Evolutionary conservation across 345 rosid species (phyloP), one percentile per base, ranked within the genome.

Genomic region (Populus ilicifolia): DNA sequence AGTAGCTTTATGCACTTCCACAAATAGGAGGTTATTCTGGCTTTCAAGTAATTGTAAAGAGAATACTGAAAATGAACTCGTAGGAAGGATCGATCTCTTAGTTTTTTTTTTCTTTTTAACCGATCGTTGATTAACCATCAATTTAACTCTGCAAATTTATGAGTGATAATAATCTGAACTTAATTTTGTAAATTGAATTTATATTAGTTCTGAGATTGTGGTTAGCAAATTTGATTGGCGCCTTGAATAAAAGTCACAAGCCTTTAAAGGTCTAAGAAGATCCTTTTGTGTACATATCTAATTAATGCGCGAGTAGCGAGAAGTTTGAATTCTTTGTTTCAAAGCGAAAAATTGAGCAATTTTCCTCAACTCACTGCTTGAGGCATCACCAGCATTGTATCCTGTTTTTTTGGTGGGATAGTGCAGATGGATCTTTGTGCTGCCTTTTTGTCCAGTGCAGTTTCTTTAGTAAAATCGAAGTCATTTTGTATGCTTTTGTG

Each of bases 401-500:
- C 59, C 23, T 52, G 59, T 52, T 6, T 52, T 52, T 52, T 3
- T n/a, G 27, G 29, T 10, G 6, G 63, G 63, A n/a, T n/a, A 20
- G 23, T 52, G 59, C 59, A 20, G 20, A 18, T 18, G 7, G 59
- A 18, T 52, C n/a, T 20, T 52, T 6, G 7, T 52, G 59, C 59
- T 52, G 9, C 59, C 2, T 18, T 52, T 52, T 52, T 52, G 56
- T 17, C 18, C 6, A 63, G 43, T 3, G 5, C n/a, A 44, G 5
- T 6, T 36, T 30, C 13, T 71, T 71, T 75, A 21, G 56, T 52
- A 16, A 21, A 41, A 41, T 65, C 59, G 69, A 70, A 48, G 67
- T 71, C 71, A 59, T 61, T 36, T 13, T 50, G 62, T 63, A 75
- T 48, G 21, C 48, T 63, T 76, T 6, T 75, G 36, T 78, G 78